Percentiles rank a stretch among this genome's conserved stretches.
phyloP scores from a whole-genome alignment of 1,284 basidiomycete species.

The Microbotryum violaceum region DNA sequence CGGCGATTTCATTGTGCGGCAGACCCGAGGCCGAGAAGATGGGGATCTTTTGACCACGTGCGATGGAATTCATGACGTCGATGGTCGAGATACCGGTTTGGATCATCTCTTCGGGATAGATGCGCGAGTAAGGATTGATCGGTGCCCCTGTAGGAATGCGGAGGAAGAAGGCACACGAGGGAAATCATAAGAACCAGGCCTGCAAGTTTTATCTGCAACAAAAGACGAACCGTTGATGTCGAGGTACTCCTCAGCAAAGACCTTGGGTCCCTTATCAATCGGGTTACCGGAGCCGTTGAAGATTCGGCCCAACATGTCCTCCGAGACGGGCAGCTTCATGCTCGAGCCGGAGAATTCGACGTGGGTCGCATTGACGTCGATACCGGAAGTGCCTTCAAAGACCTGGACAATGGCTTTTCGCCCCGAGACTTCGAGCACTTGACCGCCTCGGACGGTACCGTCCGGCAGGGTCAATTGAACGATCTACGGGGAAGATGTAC shows the following conservation, averaged over 20 bases:
- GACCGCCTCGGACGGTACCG: conserved; percentile 87
- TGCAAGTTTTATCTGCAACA: neutral
- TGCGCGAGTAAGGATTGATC: conserved; percentile 98
- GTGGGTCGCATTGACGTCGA: conserved; percentile 94
- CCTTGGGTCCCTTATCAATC: conserved; percentile 97
- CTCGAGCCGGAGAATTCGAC: conserved; percentile 96
- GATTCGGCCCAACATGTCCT: conserved; percentile 98
- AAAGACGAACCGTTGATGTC: conserved; percentile 84
- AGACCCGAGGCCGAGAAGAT: conserved; percentile 99
- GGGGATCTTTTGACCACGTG: conserved; percentile 99
- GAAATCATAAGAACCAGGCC: conserved; percentile 19
- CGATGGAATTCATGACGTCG: conserved; percentile 96
- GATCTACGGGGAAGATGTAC: conserved; percentile 13
- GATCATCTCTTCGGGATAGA: conserved; percentile 99
- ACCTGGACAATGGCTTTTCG: conserved; percentile 99
- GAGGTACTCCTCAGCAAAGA: conserved; percentile 98
- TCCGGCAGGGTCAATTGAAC: conserved; percentile 94
- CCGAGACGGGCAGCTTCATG: conserved; percentile 99
- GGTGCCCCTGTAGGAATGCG: conserved; percentile 63
- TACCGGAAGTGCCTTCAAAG: conserved; percentile 95
- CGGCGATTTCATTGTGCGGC: conserved; percentile 99
- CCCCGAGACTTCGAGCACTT: conserved; percentile 96
- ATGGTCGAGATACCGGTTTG: conserved; percentile 99
- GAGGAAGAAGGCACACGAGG: neutral
- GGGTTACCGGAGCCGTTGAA: conserved; percentile 99